Evolutionary conservation across 129 eudicot species (phyloP).

Genomic region (Solidago caesia): DNA sequence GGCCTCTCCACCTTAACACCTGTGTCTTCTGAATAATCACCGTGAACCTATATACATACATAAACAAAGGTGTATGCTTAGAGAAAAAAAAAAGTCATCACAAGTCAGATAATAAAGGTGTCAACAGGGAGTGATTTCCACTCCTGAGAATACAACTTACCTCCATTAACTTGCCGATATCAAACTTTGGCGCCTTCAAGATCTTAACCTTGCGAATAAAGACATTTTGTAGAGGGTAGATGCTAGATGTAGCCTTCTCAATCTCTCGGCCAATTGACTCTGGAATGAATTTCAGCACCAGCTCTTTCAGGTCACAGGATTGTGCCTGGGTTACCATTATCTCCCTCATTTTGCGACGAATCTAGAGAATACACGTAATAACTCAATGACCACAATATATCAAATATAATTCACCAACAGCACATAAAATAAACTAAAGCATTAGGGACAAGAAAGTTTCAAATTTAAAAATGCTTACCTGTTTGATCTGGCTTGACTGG

Average conservation of each 20-base stretch:
- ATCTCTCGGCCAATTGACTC: conserved; percentile 79
- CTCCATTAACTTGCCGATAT: conserved; percentile 80
- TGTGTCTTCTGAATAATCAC: conserved; percentile 70
- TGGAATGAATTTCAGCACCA: conserved; percentile 70
- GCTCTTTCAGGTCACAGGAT: conserved; percentile 73
- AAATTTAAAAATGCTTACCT: conserved; percentile 27
- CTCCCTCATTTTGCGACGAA: conserved; percentile 84
- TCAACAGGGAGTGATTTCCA: neutral
- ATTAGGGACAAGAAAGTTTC: neutral
- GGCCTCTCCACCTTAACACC: conserved; percentile 70
- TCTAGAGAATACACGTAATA: conserved; percentile 28
- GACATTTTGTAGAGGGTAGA: conserved; percentile 76
- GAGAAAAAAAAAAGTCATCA: neutral
- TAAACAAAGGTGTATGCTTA: neutral
- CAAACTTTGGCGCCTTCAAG: conserved; percentile 83
- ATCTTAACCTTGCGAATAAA: conserved; percentile 75
- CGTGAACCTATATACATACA: conserved; percentile 51
- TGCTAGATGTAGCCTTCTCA: conserved; percentile 84
- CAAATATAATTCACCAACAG: neutral
- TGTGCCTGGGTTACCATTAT: conserved; percentile 77
- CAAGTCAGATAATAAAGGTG: neutral
- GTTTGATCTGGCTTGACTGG: conserved; percentile 83
- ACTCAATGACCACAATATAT: neutral
- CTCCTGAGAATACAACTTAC: conserved; percentile 21
- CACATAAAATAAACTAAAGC: neutral